Base-by-base conservation (phyloP, 352 stramenopile genomes). In the Globisporangium viniferum region DNA sequence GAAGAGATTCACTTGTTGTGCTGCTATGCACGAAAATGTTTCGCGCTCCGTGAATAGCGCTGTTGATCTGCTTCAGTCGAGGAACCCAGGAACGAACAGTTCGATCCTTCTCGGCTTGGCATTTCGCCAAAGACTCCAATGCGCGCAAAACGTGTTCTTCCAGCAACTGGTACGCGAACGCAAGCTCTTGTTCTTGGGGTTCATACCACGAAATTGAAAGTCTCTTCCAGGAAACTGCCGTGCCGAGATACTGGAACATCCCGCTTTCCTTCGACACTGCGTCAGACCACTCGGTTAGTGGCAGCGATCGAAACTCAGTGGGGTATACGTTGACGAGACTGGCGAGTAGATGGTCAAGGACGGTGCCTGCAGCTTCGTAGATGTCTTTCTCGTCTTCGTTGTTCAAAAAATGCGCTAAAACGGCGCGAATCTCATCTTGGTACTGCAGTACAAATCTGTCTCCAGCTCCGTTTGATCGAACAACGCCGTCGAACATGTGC, bases 211-310 rank as follows among this genome's bases (percentile, higher is more conserved):
- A 46, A 3, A 88, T 68, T 1, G 69, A 70, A 6, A 92, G 49
- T 18, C 75, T 73, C 44, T 81, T 82, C 81, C 81, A 92, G 22
- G 78, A 80, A 60, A 88, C 60, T 0, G 72, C 73, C 27, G 71
- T 59, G 2, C 85, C 85, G 10, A 93, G 64, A 61, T 87, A 93
- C 51, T 91, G 81, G 56, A 85, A 88, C 66, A 83, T 81, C 22
- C 78, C 76, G 54, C 72, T 81, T 8, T 75, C 66, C 18, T 60
- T 59, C 33, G 71, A 81, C 9, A 70, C 82, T 15, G 79, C 82
- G 41, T 80, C 59, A 3, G 33, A 18, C 83, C 81, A 91, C 31
- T 84, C 77, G 6, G n/a, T 36, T 39, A 66, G 70, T 35, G 85
- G 72, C 44, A 93, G 67, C 5, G 83, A 91, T 12, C 83, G 74